phyloP scores from a whole-genome alignment of 2,329 filamentous ascomycete genomes.

The Colletotrichum plurivorum region DNA sequence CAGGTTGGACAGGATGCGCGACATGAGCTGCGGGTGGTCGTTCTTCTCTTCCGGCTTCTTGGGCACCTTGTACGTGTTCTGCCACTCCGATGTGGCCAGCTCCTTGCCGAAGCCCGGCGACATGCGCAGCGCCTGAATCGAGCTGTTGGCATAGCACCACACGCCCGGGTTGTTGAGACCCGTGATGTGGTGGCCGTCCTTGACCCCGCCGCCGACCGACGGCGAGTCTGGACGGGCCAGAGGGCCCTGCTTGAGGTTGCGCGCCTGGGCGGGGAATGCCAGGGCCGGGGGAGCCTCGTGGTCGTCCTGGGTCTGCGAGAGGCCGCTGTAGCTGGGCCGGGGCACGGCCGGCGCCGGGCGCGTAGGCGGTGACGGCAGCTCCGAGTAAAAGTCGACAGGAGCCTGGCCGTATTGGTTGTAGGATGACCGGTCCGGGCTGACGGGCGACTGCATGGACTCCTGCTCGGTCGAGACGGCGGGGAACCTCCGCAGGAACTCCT shows the following conservation, averaged over 20 bases:
- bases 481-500: slow-evolving; percentile 87
- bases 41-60: slow-evolving; percentile 71
- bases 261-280: slow-evolving; percentile 20
- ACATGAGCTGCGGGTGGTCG: slow-evolving; percentile 70
- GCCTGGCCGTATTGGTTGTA: slow-evolving; percentile 35
- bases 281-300: slow-evolving; percentile 26
- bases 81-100: slow-evolving; percentile 71
- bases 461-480: slow-evolving; percentile 77
- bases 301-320: slow-evolving; percentile 53
- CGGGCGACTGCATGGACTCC: slow-evolving; percentile 70
- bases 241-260: slow-evolving; percentile 35
- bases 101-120: slow-evolving; percentile 78
- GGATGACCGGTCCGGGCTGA: slow-evolving; percentile 35
- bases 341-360: slow-evolving; percentile 79
- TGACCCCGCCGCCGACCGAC: slow-evolving; percentile 8
- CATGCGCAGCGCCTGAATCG: slow-evolving; percentile 84
- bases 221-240: slow-evolving; percentile 35
- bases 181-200: slow-evolving; percentile 66
- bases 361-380: slow-evolving; percentile 70
- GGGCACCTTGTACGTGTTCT: slow-evolving; percentile 76
- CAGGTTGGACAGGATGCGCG: slow-evolving; percentile 71
- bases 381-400: slow-evolving; percentile 57
- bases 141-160: slow-evolving; percentile 95
- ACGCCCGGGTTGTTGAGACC: slow-evolving; percentile 86
- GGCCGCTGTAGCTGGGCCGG: slow-evolving; percentile 84